Base-by-base conservation (phyloP, 2,329 filamentous ascomycete genomes). In the Fusarium transvaalense region DNA sequence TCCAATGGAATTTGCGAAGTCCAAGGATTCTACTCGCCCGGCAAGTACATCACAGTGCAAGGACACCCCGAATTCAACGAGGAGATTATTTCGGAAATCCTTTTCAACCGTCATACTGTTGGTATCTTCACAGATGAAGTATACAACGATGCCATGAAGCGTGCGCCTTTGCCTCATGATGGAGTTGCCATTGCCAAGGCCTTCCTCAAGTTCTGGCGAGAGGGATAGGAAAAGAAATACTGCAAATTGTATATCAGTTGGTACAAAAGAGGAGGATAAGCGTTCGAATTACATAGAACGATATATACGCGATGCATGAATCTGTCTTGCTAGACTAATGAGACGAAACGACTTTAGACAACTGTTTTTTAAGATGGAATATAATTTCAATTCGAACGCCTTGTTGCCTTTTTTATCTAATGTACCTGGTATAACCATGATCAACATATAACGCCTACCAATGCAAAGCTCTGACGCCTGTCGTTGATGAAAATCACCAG, bases 201-300 rank as follows among this genome's bases (percentile, higher is more conserved):
- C 0, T 97, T 97, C 76, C 76, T 97, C 74, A 87, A 85, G 43
- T 97, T 98, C 71, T 78, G 97, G 73, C 80, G 88, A 47, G 89
- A 93, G 69, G 84, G 73, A 15, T 77, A 39, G 27, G 2, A 3
- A 35, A 23, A 14, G 31, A 10, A 19, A 3, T n/a, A 23, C 25
- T 31, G 4, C 15, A 27, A 35, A 17, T n/a, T 34, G 39, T 13
- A 23, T 45, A 25, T 57, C 6, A 8, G 15, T 39, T 32, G 12
- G 48, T 42, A 38, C 37, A 29, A 39, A 54, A 58, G 52, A 55
- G 48, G 42, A 46, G 55, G 50, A 56, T 1, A 14, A 52, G 51
- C 61, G 35, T 39, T 58, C 29, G 29, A 68, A 51, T 48, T 34
- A 34, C 14, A 58, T 38, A 35, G 41, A 63, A 58, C 43, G 46